phyloP scores from a whole-genome alignment of 106 monocot genomes.

The Allium fistulosum region DNA sequence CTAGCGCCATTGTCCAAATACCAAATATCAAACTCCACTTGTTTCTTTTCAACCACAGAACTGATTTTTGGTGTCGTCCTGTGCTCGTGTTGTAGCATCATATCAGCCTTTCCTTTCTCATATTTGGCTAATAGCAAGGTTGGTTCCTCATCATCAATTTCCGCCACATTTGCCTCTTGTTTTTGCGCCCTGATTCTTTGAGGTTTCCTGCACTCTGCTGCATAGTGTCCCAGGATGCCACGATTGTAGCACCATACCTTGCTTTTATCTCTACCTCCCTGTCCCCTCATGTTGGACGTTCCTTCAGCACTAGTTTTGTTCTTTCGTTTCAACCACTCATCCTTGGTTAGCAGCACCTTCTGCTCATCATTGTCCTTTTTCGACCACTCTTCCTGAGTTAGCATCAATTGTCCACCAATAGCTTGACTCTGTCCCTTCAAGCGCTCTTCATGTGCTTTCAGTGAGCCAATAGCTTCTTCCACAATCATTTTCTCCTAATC shows the following conservation, averaged over 20 bases:
- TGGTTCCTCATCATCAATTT: too few relatives aligned
- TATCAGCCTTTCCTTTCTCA: too few relatives aligned
- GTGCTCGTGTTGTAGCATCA: too few relatives aligned
- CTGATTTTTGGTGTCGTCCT: too few relatives aligned
- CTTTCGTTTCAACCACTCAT: too few relatives aligned
- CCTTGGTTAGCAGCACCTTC: too few relatives aligned
- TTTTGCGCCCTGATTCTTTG: too few relatives aligned
- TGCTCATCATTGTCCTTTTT: neutral
- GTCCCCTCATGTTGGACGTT: too few relatives aligned
- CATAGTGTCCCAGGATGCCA: neutral
- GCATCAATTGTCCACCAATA: neutral
- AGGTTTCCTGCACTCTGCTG: neutral
- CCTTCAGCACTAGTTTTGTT: too few relatives aligned
- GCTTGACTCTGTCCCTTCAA: neutral
- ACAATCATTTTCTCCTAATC: neutral
- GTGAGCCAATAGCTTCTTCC: neutral
- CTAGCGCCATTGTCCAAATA: constrained; percentile 4
- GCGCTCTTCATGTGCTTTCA: neutral
- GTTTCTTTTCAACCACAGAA: too few relatives aligned
- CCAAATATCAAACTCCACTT: neutral
- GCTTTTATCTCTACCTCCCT: neutral
- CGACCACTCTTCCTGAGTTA: neutral
- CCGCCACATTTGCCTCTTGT: too few relatives aligned
- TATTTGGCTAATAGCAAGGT: too few relatives aligned
- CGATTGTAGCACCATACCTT: neutral